Evolutionary conservation across 257 asterid genomes (phyloP), one percentile per base, ranked within the genome.

Genomic region (Striga asiatica): DNA sequence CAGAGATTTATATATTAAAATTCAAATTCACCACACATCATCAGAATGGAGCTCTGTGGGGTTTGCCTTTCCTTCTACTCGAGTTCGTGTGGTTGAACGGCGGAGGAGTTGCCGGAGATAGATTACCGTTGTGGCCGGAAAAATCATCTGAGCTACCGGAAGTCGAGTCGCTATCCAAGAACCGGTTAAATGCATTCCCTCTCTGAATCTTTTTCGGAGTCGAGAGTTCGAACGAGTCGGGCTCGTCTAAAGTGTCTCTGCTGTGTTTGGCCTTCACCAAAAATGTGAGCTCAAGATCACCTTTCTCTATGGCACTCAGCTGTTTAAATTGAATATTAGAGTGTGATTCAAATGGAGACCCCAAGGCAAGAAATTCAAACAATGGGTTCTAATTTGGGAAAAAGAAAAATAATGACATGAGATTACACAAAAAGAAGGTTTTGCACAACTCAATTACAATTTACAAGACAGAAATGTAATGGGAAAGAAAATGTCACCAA

Each of bases 1-100:
- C n/a, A n/a, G n/a, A n/a, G n/a, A n/a, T n/a, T n/a, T n/a, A n/a
- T n/a, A n/a, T n/a, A n/a, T n/a, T n/a, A n/a, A n/a, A n/a, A n/a
- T n/a, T n/a, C n/a, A n/a, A n/a, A n/a, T n/a, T n/a, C n/a, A n/a
- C n/a, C n/a, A n/a, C n/a, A n/a, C n/a, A n/a, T n/a, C n/a, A n/a
- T n/a, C 58, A 84, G 23, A 84, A 78, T 0, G 94, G 94, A 27
- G 94, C 78, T 1, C 94, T 83, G 49, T 72, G 94, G 0, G 94
- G 94, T 24, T 75, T 45, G 45, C 94, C 92, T 55, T 84, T 84
- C 60, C 94, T 75, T 48, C 92, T 52, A 54, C 81, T 78, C 1
- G 93, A 80, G 49, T 80, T 80, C 25, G 71, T 29, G 13, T 77
- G 83, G 39, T 66, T 81, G 69, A 61, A 72, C 27, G 62, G 31